Evolutionary conservation across 2,329 filamentous ascomycete genomes (phyloP), one percentile per base, ranked within the genome.

Genomic region (Scleromitrula shiraiana): DNA sequence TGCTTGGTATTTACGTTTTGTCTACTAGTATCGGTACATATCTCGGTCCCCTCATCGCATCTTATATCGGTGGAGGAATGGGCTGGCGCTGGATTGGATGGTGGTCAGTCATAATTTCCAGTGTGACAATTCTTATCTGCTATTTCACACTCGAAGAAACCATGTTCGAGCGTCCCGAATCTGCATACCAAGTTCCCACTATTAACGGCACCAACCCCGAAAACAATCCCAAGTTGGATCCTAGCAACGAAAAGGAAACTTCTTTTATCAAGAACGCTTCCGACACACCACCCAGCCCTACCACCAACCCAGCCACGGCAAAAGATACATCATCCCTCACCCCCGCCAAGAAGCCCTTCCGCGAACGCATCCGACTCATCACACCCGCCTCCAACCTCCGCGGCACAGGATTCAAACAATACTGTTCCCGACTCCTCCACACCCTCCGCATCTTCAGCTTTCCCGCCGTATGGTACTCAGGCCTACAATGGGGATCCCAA

Each of bases 401-500:
- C 15, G 77, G 76, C 2, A 67, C 68, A 0, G 76, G 76, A 6
- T 68, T 75, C 51, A 71, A 68, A 55, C 76, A 80, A 56, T 80
- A 79, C 53, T 60, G 69, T 23, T 59, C 65, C 33, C 75, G 75
- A 2, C 65, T 80, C 2, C 73, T 71, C 54, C 72, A 78, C 54
- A 78, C 73, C 0, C 63, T 79, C 42, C 70, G 74, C n/a, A 65
- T 79, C 35, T 78, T 79, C 57, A 68, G 69, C 2, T 78, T 79
- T 50, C 76, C 76, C 0, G 76, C 76, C 1, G 75, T 79, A 8
- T 68, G 76, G 53, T 79, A 73, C 52, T 74, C 75, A 2, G 76
- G 76, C 7, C 60, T 79, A 20, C 76, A 79, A 56, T 80, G 76
- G 76, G 76, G 76, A 4, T 67, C 74, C 24, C 77, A 80, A 59